These are phyloP conservation scores for Aspergillus ochraceus DNA, from an alignment of 2,329 filamentous ascomycete genomes.

Conservation along the genomic window DNA sequence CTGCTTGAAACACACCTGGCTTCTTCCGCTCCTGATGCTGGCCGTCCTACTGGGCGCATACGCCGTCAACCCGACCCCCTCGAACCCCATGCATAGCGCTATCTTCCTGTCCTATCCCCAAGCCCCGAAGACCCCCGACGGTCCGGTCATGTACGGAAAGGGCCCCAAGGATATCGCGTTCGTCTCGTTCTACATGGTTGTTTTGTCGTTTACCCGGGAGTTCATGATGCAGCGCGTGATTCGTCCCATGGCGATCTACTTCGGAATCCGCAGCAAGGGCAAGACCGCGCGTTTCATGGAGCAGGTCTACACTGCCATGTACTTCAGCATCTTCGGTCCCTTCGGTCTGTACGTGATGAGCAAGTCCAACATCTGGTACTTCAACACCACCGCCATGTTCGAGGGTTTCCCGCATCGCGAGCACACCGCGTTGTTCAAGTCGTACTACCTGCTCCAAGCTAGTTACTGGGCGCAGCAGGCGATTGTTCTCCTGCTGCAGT, in stretches of 20 bases:
- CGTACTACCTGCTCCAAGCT: constrained; percentile 92
- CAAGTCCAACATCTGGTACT: constrained; percentile 90
- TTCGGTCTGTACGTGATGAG: constrained; percentile 89
- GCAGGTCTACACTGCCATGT: constrained; percentile 89
- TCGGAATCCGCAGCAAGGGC: constrained; percentile 67
- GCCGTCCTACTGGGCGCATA: constrained; percentile 66
- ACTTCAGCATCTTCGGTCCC: constrained; percentile 81
- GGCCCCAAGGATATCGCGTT: constrained; percentile 84
- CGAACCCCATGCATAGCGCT: constrained; percentile 77
- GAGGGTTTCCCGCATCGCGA: constrained; percentile 80
- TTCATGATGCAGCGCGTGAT: constrained; percentile 93
- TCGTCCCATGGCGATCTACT: constrained; percentile 69
- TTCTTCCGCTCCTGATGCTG: constrained; percentile 68
- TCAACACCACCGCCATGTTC: constrained; percentile 89
- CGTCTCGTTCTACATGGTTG: constrained; percentile 82
- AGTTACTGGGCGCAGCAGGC: constrained; percentile 96
- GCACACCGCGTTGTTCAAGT: constrained; percentile 81
- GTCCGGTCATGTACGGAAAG: constrained; percentile 75
- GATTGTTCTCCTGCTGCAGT: constrained; percentile 78
- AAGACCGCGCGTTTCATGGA: constrained; percentile 96
- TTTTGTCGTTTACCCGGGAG: constrained; percentile 90
- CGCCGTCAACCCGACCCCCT: constrained; percentile 70
- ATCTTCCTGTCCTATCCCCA: constrained; percentile 89
- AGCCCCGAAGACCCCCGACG: constrained; percentile 52
- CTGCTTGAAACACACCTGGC: constrained; percentile 58